Base-by-base conservation (phyloP, 2,329 filamentous ascomycete species). In the Penicillium griseofulvum region DNA sequence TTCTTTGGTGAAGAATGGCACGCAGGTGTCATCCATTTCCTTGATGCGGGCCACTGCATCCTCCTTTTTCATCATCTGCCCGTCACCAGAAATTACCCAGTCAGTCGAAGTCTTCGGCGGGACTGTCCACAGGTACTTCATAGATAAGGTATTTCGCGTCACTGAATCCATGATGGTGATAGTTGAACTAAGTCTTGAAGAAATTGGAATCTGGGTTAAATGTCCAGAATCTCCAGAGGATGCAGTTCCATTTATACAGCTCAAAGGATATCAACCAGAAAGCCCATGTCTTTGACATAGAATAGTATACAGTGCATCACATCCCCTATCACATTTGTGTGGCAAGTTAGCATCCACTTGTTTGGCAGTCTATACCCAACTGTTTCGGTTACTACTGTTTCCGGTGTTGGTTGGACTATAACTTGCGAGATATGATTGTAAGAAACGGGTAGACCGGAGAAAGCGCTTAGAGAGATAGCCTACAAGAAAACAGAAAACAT, bases 1-100 rank as follows among this genome's bases (percentile, higher is more conserved):
- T 4, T 54, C 38, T 34, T 60, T 62, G 31, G 52, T 60, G 38
- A 70, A 70, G 31, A 69, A 60, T 6, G 59, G 60, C 9, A 57
- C 60, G 7, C 65, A 64, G 0, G 54, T 46, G 1, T 55, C 43
- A 43, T 67, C 69, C 8, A 65, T 49, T 5, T 54, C 43, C 14
- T 55, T 34, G 28, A 68, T 57, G 22, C 60, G 63, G 3, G 52
- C 56, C 5, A 65, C 26, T 9, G 58, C 59, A 6, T 56, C 50
- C 2, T 62, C 52, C 11, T 54, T 59, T 16, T 17, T 37, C 9
- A 17, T 37, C 16, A 5, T 37, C n/a, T 17, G 9, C n/a, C 1
- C 9, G 11, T 22, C 22, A 22, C 22, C 22, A n/a, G n/a, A n/a
- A n/a, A n/a, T n/a, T n/a, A n/a, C n/a, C n/a, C n/a, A n/a, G n/a